Base-by-base conservation (phyloP, 2,329 filamentous ascomycete species). In the Setomelanomma holmii region DNA sequence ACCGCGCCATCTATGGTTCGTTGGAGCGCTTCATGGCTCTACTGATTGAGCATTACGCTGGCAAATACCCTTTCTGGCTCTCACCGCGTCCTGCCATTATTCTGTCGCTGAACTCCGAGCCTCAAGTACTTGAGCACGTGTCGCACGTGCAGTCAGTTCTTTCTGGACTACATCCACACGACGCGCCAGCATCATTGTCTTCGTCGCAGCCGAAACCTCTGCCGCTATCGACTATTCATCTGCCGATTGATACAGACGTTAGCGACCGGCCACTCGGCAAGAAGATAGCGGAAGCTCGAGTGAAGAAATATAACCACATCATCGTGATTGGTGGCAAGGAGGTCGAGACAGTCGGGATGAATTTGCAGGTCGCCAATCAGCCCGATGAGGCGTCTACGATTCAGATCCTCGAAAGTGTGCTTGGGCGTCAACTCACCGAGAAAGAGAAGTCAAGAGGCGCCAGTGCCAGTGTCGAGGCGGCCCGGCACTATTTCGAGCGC, bases 21-120 rank as follows among this genome's bases (percentile, higher is more conserved):
- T 83, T 96, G 4, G 91, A 96, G 75, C 84, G 92, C 40, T 86
- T 96, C 56, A 88, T 96, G 82, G 91, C 91, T 3, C 80, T 96
- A 12, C 76, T 96, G 35, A 93, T 95, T 49, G 92, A 96, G 74
- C 88, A 90, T 60, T 91, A 93, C 63, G 82, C 88, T 50, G 90
- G 90, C 14, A 69, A 57, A 55, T 96, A 90, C 85, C 91, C 91
- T 3, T 93, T 96, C 71, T 96, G 91, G 92, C 80, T 96, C 8
- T 93, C 89, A 49, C 91, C 91, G 1, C 84, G 86, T 5, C 92
- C 95, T 68, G 87, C 85, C 36, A 85, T 89, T 40, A 83, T 96
- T 49, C 75, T 95, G 24, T 89, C 89, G 0, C 82, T 93, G 46
- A 91, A 89, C 64, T 81, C 86, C 42, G 82, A 80, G 4, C 75